A percentile compares a stretch with the other conserved stretches of the same genome.
These are phyloP conservation scores for Colletotrichum sp. DNA, from an alignment of 2,329 filamentous ascomycete genomes.

Conservation along the genomic window DNA sequence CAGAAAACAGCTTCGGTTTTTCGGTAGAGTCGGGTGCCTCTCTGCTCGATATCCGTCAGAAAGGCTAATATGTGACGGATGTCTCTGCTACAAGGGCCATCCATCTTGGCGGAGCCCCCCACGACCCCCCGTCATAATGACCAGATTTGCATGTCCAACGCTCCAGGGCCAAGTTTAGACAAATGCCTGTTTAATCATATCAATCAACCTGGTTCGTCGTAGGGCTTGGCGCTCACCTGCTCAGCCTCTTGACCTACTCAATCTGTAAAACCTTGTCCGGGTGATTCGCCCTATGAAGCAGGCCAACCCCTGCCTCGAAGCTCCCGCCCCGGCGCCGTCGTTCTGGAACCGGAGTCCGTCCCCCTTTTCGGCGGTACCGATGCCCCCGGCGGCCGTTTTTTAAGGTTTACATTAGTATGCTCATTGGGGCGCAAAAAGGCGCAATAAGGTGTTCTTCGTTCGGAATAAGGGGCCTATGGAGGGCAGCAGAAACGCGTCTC, in stretches of 20 bases:
- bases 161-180: not conserved
- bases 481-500: not conserved
- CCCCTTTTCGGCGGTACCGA: slow-evolving; percentile 15
- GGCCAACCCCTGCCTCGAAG: not conserved
- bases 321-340: not conserved
- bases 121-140: not conserved
- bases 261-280: slow-evolving; percentile 3
- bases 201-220: slow-evolving; percentile 15
- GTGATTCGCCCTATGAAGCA: slow-evolving; percentile 1
- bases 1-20: not conserved
- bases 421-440: not conserved
- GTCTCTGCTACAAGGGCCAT: not conserved
- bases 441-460: not conserved
- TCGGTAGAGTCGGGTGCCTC: not conserved
- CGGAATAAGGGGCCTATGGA: not conserved
- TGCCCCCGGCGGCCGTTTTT: not conserved
- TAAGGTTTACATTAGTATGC: not conserved
- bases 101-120: not conserved
- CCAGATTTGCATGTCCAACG: not conserved
- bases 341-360: slow-evolving; percentile 5
- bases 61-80: not conserved
- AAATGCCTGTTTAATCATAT: slow-evolving; percentile 3
- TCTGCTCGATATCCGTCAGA: not conserved
- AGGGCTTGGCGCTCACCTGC: slow-evolving; percentile 1
- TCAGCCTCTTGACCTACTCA: slow-evolving; percentile 9